These are phyloP conservation scores for Penicillium goetzii DNA, from an alignment of 495 filamentous ascomycete species.

Conservation along the genomic window DNA sequence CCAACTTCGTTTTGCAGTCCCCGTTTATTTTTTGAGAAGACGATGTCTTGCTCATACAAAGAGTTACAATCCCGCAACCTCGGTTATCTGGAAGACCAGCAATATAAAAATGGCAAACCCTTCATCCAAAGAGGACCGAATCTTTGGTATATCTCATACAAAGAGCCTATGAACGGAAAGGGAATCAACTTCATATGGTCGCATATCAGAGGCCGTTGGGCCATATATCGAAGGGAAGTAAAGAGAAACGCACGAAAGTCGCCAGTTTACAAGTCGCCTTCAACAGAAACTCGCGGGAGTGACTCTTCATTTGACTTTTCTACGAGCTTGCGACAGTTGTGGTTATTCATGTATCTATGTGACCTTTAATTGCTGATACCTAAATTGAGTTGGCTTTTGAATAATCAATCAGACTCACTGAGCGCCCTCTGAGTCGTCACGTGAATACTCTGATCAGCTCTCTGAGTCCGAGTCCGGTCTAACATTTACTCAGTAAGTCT, in stretches of 20 bases:
- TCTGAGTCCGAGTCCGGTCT: too few species aligned
- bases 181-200: conserved; percentile 1
- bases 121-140: not conserved
- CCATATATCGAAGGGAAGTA: not conserved
- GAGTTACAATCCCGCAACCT: conserved; percentile 15
- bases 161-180: conserved; percentile 4
- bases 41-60: conserved; percentile 9
- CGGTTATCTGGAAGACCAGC: conserved; percentile 10
- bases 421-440: too few species aligned
- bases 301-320: not conserved
- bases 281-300: not conserved
- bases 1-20: conserved; percentile 4
- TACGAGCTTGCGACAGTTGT: not conserved
- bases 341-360: conserved; percentile 1
- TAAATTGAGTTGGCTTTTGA: conserved; percentile 1
- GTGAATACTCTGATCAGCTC: too few species aligned
- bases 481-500: too few species aligned
- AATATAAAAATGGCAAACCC: conserved; percentile 8
- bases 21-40: conserved; percentile 12
- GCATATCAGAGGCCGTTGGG: not conserved
- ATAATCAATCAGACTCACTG: too few species aligned
- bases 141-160: conserved; percentile 12
- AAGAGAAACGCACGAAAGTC: not conserved
- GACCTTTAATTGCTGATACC: conserved; percentile 2
- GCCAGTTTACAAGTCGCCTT: not conserved